Conservation (phyloP, 2,329 filamentous ascomycete species). For the Simplicillium aogashimaense region DNA sequence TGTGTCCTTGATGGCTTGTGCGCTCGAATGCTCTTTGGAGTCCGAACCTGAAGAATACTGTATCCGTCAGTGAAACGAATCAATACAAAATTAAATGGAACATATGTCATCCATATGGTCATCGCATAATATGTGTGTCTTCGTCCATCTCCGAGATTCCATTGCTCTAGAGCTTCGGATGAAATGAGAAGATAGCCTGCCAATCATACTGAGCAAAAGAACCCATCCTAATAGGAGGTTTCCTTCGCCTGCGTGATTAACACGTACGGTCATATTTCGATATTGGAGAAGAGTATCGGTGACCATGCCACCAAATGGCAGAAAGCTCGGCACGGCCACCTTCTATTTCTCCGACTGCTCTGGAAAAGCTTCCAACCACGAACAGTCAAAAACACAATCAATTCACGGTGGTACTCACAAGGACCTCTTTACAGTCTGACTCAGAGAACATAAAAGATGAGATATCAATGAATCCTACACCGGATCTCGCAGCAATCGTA, state of each 20-base stretch:
- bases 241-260: slow-evolving; percentile 12
- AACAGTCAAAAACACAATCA: slow-evolving; percentile 5
- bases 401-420: slow-evolving; percentile 20
- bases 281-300: slow-evolving; percentile 65
- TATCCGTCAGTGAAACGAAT: slow-evolving; percentile 10
- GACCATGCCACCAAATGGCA: slow-evolving; percentile 42
- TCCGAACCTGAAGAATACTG: slow-evolving; percentile 27
- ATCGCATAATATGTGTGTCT: too few relatives aligned
- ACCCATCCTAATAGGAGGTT: slow-evolving; percentile 35
- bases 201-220: slow-evolving; percentile 10
- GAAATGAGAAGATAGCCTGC: slow-evolving; percentile 24
- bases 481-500: slow-evolving; percentile 53
- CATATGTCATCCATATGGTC: too few relatives aligned
- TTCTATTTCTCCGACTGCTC: slow-evolving; percentile 41
- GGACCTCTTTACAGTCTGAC: slow-evolving; percentile 47
- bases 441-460: slow-evolving; percentile 64
- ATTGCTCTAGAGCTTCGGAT: slow-evolving; percentile 37
- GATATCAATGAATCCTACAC: slow-evolving; percentile 72
- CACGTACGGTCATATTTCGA: slow-evolving; percentile 22
- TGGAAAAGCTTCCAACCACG: too few relatives aligned
- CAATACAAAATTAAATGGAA: slow-evolving; percentile 1
- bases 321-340: slow-evolving; percentile 42
- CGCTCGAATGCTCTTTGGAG: slow-evolving; percentile 17
- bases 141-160: slow-evolving; percentile 26
- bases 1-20: slow-evolving; percentile 9